phyloP scores from a whole-genome alignment of 2,329 filamentous ascomycete genomes.

The Juglanconis oblonga region DNA sequence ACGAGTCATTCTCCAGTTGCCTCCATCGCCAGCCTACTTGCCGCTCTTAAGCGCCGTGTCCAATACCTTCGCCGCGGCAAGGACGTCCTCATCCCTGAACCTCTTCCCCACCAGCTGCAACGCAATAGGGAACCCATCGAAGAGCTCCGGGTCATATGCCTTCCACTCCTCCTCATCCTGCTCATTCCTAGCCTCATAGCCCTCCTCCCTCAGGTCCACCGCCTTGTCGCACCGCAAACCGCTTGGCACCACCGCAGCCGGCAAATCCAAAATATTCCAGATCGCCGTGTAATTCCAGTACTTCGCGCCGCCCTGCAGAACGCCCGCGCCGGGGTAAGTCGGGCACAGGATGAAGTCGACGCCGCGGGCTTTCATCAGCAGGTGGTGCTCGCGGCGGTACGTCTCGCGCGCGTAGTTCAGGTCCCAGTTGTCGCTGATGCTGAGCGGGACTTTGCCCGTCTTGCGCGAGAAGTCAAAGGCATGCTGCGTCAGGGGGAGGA shows the following conservation, averaged over 20 bases:
- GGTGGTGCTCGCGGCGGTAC: conserved; percentile 17
- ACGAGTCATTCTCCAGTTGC: too few species aligned
- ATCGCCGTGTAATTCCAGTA: conserved; percentile 23
- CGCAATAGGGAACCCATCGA: conserved; percentile 16
- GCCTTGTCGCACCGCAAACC: conserved; percentile 6
- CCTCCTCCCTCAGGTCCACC: conserved; percentile 10
- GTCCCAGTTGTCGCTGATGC: conserved; percentile 10
- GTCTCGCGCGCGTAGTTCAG: conserved; percentile 7
- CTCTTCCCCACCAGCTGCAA: conserved; percentile 18
- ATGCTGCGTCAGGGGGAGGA: conserved; percentile 17
- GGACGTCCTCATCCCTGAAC: conserved; percentile 14
- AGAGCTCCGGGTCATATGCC: conserved; percentile 16
- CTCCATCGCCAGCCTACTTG: neutral
- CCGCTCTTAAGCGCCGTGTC: conserved; percentile 6
- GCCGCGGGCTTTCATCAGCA: conserved; percentile 12
- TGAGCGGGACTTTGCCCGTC: conserved; percentile 8
- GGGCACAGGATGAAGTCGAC: conserved; percentile 19
- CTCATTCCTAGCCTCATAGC: conserved; percentile 6
- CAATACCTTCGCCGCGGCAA: conserved; percentile 11
- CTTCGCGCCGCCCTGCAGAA: conserved; percentile 14
- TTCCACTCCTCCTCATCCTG: conserved; percentile 10
- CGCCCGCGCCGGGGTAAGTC: conserved; percentile 14
- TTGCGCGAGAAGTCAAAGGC: conserved; percentile 12
- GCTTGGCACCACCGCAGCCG: conserved; percentile 21
- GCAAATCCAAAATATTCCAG: conserved; percentile 23